Evolutionary conservation across 768 basidiomycete species (phyloP), one percentile per base, ranked within the genome.

Genomic region (Phaffia australis): DNA sequence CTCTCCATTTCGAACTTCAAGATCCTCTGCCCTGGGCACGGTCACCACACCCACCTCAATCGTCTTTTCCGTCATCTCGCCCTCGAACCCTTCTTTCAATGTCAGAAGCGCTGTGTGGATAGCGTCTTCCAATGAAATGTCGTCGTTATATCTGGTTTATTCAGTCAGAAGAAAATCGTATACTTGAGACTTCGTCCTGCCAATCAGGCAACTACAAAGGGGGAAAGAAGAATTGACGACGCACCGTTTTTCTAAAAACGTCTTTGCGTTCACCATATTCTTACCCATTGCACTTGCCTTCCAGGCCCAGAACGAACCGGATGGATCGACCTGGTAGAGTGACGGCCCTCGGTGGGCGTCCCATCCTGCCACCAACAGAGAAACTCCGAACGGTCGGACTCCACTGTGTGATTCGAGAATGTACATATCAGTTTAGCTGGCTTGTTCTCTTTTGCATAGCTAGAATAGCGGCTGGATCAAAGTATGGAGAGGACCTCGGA

Each of bases 11-110:
- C 86, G 85, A 48, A 85, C 79, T 65, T 86, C 85, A 66, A 82
- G 74, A 70, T 81, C 80, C 56, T 81, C 81, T 25, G 77, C 73
- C 16, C 87, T 87, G 9, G 91, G 89, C 19, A 93, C 87, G 59
- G 91, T 94, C 70, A 98, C 84, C 50, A 99, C 85, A 46, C 95
- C 95, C 60, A 99, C 90, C 79, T 99, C 95, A 74, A 99, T 95
- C 56, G 95, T 99, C 81, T 95, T 93, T 79, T 97, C 95, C 32
- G 94, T 97, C 94, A 99, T 97, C 75, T 97, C 89, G n/a, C 95
- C 95, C 78, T 99, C 95, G 73, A 98, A 99, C 3, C 95, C 93
- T 79, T 98, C 95, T 79, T 99, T 98, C 71, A 98, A 81, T 47
- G 95, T 99, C 71, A 99, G 79, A 32, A 99, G 83, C 46, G 95